A percentile compares a stretch with the other conserved stretches of the same genome.
These are phyloP conservation scores for Carex kokanica DNA, from an alignment of 176 grass and related monocot genomes.

Conservation along the genomic window DNA sequence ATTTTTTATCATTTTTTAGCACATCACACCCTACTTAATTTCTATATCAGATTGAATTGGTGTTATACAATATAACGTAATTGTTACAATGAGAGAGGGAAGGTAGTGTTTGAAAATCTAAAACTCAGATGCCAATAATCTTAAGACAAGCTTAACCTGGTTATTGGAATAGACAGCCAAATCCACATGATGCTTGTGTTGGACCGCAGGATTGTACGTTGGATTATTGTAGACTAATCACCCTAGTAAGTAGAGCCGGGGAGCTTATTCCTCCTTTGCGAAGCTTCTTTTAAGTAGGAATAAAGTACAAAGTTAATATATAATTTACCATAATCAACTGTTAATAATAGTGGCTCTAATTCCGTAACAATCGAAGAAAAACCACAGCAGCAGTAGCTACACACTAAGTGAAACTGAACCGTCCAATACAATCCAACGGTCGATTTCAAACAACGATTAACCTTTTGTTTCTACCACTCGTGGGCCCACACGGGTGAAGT, in stretches of 20 bases:
- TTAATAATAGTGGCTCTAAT: background rate
- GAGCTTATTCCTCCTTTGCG: background rate
- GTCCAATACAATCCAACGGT: constrained; percentile 3
- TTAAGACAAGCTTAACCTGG: no score
- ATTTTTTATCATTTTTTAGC: no score
- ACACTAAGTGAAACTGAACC: background rate
- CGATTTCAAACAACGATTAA: background rate
- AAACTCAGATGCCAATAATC: no score
- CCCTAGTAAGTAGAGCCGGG: background rate
- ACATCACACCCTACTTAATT: no score
- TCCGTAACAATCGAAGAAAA: background rate
- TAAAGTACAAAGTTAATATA: background rate
- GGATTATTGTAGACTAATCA: background rate
- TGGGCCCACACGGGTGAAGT: constrained; percentile 13
- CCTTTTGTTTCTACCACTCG: background rate
- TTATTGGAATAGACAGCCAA: no score
- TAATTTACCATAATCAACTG: background rate
- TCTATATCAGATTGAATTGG: no score
- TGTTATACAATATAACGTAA: no score
- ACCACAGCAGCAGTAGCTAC: background rate
- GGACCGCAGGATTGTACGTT: background rate
- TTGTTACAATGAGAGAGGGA: no score
- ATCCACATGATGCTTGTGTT: background rate
- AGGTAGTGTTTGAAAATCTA: no score
- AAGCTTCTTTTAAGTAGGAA: constrained; percentile 9